A percentile compares a stretch with the other conserved stretches of the same genome.
These are phyloP conservation scores for Herpetospermum pedunculosum DNA, from an alignment of 306 rosid species.

Conservation along the genomic window DNA sequence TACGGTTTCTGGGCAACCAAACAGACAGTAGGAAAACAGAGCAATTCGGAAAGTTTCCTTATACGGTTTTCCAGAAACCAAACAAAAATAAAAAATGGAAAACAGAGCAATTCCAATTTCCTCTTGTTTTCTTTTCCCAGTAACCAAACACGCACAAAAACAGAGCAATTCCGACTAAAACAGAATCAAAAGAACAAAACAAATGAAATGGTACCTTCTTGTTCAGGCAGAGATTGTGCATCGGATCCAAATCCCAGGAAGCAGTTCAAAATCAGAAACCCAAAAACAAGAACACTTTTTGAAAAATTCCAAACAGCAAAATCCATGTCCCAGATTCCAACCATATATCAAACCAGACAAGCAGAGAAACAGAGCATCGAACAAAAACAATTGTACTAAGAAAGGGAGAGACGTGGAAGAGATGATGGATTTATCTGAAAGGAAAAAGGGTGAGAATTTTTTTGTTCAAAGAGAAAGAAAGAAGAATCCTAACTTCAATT, in stretches of 20 bases:
- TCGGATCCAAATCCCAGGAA: slow-evolving; percentile 29
- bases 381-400: neutral
- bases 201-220: slow-evolving; percentile 46
- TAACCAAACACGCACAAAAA: neutral
- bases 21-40: neutral
- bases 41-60: neutral
- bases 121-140: neutral
- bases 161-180: neutral
- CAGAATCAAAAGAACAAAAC: neutral
- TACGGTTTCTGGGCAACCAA: no score
- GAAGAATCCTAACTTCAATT: neutral
- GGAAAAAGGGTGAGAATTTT: neutral
- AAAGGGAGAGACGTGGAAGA: neutral
- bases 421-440: neutral
- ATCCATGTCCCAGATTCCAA: neutral
- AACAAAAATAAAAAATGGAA: no score
- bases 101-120: neutral
- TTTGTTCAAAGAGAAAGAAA: no score
- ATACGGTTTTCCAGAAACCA: neutral
- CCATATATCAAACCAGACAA: no score
- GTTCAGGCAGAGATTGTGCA: slow-evolving; percentile 48
- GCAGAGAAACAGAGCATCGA: neutral
- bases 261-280: slow-evolving; percentile 24
- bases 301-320: neutral
- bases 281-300: slow-evolving; percentile 10